These are phyloP conservation scores for Discostella stelligera DNA, from an alignment of 352 stramenopile genomes.

Conservation along the genomic window DNA sequence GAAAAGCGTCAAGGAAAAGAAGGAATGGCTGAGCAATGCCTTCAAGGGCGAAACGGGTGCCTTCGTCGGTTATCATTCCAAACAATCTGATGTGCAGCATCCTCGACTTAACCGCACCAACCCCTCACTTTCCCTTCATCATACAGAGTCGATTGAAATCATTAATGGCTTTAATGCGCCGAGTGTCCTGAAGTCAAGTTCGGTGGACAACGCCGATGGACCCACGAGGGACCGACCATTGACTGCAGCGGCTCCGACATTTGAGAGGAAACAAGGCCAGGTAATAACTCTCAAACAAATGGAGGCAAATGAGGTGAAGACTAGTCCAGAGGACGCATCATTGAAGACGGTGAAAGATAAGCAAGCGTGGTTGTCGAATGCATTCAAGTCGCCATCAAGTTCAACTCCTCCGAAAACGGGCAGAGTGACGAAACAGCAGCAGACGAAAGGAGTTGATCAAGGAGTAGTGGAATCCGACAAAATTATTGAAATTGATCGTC, in stretches of 20 bases:
- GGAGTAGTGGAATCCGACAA: not conserved
- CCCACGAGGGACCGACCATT: not conserved
- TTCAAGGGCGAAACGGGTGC: not conserved
- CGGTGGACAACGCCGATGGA: not conserved
- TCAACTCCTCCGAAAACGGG: not conserved
- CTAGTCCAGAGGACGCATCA: not conserved
- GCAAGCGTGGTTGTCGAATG: conserved; percentile 9
- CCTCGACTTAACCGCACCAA: not conserved
- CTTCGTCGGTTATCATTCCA: not conserved
- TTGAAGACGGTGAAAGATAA: conserved; percentile 9
- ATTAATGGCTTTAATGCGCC: not conserved
- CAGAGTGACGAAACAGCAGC: not conserved
- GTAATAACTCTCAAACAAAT: conserved; percentile 1
- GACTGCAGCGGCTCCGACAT: not conserved
- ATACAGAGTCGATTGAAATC: not conserved
- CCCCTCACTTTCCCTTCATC: not conserved
- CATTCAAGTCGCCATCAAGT: conserved; percentile 3
- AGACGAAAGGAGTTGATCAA: not conserved
- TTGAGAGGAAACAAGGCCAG: not conserved
- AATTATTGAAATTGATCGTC: not conserved
- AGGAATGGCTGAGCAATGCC: not conserved
- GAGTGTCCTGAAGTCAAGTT: not conserved
- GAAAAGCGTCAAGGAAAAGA: not conserved
- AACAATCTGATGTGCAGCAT: not conserved
- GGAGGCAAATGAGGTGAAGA: not conserved